A percentile compares a stretch with the other conserved stretches of the same genome.
Evolutionary conservation across 129 eudicot species (phyloP).

Genomic region (Kitagawia praeruptora): DNA sequence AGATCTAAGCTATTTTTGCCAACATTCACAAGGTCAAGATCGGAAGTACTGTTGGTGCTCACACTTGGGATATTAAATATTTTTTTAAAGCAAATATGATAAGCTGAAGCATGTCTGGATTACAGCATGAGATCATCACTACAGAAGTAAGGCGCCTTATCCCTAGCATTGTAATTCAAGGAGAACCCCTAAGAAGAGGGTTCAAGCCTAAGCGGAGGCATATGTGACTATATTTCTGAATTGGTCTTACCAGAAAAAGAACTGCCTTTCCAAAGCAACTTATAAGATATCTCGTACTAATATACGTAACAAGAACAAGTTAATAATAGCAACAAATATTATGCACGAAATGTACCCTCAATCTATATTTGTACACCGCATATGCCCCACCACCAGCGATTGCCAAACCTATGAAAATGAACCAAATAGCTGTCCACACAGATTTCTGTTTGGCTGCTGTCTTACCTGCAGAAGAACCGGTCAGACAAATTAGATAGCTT

Average conservation of each 20-base stretch:
- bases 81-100: background rate
- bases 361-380: slow-evolving; percentile 65
- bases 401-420: slow-evolving; percentile 53
- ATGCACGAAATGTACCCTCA: slow-evolving; percentile 54
- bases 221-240: background rate
- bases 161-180: too few species aligned
- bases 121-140: background rate
- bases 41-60: background rate
- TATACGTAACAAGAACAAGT: background rate
- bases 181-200: background rate
- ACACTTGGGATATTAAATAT: background rate
- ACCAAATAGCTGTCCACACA: slow-evolving; percentile 74
- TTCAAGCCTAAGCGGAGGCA: background rate
- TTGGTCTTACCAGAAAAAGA: background rate
- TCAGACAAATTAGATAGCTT: background rate
- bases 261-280: too few species aligned
- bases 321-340: background rate
- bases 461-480: slow-evolving; percentile 48
- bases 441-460: slow-evolving; percentile 43
- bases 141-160: background rate
- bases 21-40: background rate
- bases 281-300: background rate
- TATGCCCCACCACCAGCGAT: slow-evolving; percentile 64
- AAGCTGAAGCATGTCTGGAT: background rate
- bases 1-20: background rate